These are phyloP conservation scores for Sphagnurus paluster DNA, from an alignment of 1,284 basidiomycete genomes.

Conservation along the genomic window DNA sequence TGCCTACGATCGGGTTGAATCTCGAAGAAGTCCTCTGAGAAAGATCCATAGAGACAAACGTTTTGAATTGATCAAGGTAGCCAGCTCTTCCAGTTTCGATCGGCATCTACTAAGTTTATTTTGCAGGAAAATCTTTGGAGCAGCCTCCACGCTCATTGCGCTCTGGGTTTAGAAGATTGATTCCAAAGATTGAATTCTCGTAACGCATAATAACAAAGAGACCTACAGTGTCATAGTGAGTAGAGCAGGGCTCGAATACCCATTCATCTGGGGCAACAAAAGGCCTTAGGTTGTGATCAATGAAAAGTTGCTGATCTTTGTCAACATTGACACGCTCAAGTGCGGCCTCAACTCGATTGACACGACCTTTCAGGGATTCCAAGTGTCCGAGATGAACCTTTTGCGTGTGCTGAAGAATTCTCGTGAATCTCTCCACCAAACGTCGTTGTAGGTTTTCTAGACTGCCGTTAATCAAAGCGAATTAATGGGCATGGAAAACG, in stretches of 20 bases:
- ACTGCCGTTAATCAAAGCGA: background rate
- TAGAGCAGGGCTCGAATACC: conserved; percentile 73
- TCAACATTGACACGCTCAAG: conserved; percentile 52
- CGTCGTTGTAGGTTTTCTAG: conserved; percentile 66
- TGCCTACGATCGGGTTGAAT: conserved; percentile 36
- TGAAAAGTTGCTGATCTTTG: conserved; percentile 69
- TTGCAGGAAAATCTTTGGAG: conserved; percentile 74
- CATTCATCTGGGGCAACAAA: conserved; percentile 67
- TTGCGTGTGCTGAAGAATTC: conserved; percentile 58
- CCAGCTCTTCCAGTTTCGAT: conserved; percentile 60
- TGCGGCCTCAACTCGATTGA: conserved; percentile 44
- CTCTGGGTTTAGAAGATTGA: conserved; percentile 37
- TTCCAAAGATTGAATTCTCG: background rate
- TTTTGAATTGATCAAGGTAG: conserved; percentile 56
- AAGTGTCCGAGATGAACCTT: conserved; percentile 56
- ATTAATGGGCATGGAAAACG: conserved; percentile 26
- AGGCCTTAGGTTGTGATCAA: conserved; percentile 66
- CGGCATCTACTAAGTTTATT: conserved; percentile 68
- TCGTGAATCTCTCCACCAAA: conserved; percentile 54
- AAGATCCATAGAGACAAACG: conserved; percentile 43
- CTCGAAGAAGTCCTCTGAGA: conserved; percentile 5
- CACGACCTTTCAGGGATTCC: conserved; percentile 52
- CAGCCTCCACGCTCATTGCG: conserved; percentile 61
- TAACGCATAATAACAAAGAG: background rate
- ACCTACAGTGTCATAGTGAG: conserved; percentile 74